Conservation (phyloP, 1,284 basidiomycete species). For the Apiotrichum domesticum region DNA sequence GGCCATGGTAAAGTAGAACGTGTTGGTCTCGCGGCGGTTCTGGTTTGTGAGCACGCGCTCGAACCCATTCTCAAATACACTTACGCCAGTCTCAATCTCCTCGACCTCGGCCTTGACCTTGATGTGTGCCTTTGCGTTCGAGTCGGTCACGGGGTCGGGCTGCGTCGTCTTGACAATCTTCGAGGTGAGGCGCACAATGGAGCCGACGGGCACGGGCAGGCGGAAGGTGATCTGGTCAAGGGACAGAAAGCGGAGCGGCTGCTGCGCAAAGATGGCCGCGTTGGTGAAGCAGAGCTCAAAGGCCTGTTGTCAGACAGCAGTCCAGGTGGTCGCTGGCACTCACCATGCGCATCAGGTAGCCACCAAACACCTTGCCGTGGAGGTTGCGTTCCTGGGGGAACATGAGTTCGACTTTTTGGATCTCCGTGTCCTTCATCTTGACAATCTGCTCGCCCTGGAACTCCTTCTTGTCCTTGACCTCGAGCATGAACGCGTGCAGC, state of each 20-base stretch:
- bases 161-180: slow-evolving; percentile 51
- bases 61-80: slow-evolving; percentile 25
- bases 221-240: slow-evolving; percentile 72
- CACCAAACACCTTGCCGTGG: slow-evolving; percentile 75
- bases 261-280: slow-evolving; percentile 62
- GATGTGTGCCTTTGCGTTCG: slow-evolving; percentile 55
- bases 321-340: slow-evolving; percentile 3
- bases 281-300: slow-evolving; percentile 66
- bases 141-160: slow-evolving; percentile 22
- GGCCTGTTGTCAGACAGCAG: background rate
- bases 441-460: slow-evolving; percentile 37
- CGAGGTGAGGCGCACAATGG: slow-evolving; percentile 65
- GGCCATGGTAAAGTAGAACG: slow-evolving; percentile 50
- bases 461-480: slow-evolving; percentile 39
- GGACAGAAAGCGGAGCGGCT: slow-evolving; percentile 64
- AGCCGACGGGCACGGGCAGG: slow-evolving; percentile 74
- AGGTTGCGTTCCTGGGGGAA: slow-evolving; percentile 79
- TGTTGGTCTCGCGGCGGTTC: slow-evolving; percentile 43
- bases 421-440: slow-evolving; percentile 40
- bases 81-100: slow-evolving; percentile 62
- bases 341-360: slow-evolving; percentile 60
- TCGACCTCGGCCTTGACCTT: slow-evolving; percentile 70
- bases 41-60: slow-evolving; percentile 7
- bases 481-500: slow-evolving; percentile 63
- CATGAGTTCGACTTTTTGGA: slow-evolving; percentile 53